These are phyloP conservation scores for Gypsophila paniculata DNA, from an alignment of 179 eudicot species.

Conservation along the genomic window DNA sequence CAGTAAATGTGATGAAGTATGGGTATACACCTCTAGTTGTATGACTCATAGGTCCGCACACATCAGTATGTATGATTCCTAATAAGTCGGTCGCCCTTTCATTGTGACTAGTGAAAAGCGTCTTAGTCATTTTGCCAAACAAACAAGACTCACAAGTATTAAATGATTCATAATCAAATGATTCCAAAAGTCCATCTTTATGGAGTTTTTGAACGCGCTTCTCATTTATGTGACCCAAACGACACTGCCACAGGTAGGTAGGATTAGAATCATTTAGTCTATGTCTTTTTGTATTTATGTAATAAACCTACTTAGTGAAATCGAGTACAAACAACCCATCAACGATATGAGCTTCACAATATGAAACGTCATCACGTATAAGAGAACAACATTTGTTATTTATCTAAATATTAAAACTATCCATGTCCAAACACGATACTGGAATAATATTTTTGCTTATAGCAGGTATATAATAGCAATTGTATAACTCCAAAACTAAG, in stretches of 20 bases:
- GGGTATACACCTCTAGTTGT: too few species aligned
- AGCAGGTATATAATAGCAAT: neutral
- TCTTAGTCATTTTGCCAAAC: too few species aligned
- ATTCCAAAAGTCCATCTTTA: too few species aligned
- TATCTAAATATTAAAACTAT: neutral
- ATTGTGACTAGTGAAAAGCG: too few species aligned
- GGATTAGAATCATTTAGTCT: neutral
- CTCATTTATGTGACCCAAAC: too few species aligned
- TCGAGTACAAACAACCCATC: neutral
- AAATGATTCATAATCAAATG: too few species aligned
- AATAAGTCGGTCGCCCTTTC: too few species aligned
- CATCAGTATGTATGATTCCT: too few species aligned
- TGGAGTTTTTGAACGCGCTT: too few species aligned
- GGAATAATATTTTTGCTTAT: neutral
- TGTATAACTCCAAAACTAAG: neutral
- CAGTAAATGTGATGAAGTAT: too few species aligned
- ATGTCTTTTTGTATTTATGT: neutral
- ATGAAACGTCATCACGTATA: neutral
- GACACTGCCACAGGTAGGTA: neutral
- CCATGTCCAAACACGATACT: neutral
- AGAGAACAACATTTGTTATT: neutral
- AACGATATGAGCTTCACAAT: neutral
- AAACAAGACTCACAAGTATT: too few species aligned
- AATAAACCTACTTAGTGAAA: neutral
- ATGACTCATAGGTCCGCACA: neutral